These are phyloP conservation scores for Penicillium polonicum DNA, from an alignment of 2,329 filamentous ascomycete species.

Conservation along the genomic window DNA sequence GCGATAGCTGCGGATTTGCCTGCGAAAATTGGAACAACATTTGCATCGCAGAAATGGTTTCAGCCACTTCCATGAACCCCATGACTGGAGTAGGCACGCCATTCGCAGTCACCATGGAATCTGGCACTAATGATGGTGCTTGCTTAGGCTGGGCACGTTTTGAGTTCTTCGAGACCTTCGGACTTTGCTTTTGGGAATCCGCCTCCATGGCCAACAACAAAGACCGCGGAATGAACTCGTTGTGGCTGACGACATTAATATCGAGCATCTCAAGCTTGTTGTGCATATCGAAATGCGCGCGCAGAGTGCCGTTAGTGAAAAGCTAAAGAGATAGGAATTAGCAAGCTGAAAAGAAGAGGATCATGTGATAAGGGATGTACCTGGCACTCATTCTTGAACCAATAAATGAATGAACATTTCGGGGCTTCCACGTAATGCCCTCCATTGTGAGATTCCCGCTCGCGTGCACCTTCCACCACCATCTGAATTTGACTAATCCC, in stretches of 20 bases:
- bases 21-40: slow-evolving; percentile 59
- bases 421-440: slow-evolving; percentile 72
- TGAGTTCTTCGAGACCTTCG: slow-evolving; percentile 58
- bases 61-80: slow-evolving; percentile 63
- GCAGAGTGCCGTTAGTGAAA: slow-evolving; percentile 72
- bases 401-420: slow-evolving; percentile 81
- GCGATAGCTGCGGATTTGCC: slow-evolving; percentile 52
- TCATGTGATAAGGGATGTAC: slow-evolving; percentile 52
- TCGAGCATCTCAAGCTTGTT: slow-evolving; percentile 84
- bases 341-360: not conserved
- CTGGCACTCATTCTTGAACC: slow-evolving; percentile 80
- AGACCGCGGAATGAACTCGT: slow-evolving; percentile 77
- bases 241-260: slow-evolving; percentile 71
- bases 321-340: slow-evolving; percentile 51
- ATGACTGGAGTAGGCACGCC: slow-evolving; percentile 59
- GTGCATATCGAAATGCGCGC: slow-evolving; percentile 73
- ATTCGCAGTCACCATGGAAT: slow-evolving; percentile 48
- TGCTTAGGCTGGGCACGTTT: slow-evolving; percentile 54
- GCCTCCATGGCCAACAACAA: slow-evolving; percentile 52
- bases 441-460: slow-evolving; percentile 59
- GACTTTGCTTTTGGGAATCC: slow-evolving; percentile 57
- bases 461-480: slow-evolving; percentile 68
- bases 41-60: slow-evolving; percentile 65
- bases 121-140: slow-evolving; percentile 44
- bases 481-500: slow-evolving; percentile 84